Evolutionary conservation across 805 yeast species (phyloP), one percentile per base, ranked within the genome.

Genomic region (Nakazawaea anatomiae): DNA sequence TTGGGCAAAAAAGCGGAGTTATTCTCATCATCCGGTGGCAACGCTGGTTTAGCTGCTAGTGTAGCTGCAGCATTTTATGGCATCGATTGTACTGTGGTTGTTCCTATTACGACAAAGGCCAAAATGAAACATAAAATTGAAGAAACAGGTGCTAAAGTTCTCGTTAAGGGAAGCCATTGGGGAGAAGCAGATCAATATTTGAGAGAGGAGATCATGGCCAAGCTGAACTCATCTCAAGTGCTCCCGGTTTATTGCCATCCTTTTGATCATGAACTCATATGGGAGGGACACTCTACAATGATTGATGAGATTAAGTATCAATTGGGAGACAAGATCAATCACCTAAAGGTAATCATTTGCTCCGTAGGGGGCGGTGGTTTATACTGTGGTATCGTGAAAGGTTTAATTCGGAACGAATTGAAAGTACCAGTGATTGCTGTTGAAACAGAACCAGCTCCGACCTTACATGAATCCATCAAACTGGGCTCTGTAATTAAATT

Each of bases 381-480:
- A 29, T 78, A 76, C 63, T 74, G 75, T 57, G 83, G 85, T 4
- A 62, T 79, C 1, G 69, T 72, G 51, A 58, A 66, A 46, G 84
- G 83, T 0, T 59, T 79, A 48, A 55, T 63, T 43, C 62, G 63
- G 39, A 57, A 72, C 55, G 60, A 63, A 4, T 48, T 71, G 38
- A 59, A 64, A 27, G 64, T 70, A 55, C 68, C 77, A 52, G 65
- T 78, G 4, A 57, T 75, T 14, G 76, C 77, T 12, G 74, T 82
- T 4, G 90, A 85, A 60, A 82, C 89, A 0, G 67, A 63, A n/a
- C 83, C 83, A 25, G 82, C 83, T 11, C 83, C 85, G 9, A 79
- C 85, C 0, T 74, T 85, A 51, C 66, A 74, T 56, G 69, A 69
- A 42, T 76, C 87, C 1, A 62, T 85, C 44, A 64, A 67, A 39